A percentile compares a stretch with the other conserved stretches of the same genome.
These are phyloP conservation scores for Talaromyces pinophilus DNA, from an alignment of 2,329 filamentous ascomycete genomes.

Conservation along the genomic window DNA sequence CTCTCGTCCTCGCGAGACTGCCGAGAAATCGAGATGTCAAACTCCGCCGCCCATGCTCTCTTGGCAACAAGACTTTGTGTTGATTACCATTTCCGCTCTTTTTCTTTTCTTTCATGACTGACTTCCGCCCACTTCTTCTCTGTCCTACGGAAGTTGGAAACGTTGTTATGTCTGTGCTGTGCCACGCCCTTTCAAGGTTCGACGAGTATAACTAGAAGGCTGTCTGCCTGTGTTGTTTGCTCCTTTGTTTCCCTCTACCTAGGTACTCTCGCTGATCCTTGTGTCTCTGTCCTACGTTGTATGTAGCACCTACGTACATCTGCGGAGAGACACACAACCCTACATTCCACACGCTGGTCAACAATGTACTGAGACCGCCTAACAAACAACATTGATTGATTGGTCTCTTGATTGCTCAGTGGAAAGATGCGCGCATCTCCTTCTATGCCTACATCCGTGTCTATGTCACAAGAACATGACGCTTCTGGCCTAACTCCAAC, in stretches of 20 bases:
- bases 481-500: constrained; percentile 1
- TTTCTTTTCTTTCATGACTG: background rate
- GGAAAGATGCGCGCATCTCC: background rate
- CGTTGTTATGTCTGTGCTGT: constrained; percentile 5
- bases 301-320: background rate
- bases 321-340: constrained; percentile 4
- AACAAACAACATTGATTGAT: constrained; percentile 2
- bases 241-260: background rate
- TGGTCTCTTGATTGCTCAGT: background rate
- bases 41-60: constrained; percentile 15
- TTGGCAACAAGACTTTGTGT: constrained; percentile 9
- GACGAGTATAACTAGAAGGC: constrained; percentile 13
- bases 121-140: background rate
- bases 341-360: constrained; percentile 14
- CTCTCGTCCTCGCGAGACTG: constrained; percentile 8
- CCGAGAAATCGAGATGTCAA: constrained; percentile 11
- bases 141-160: background rate
- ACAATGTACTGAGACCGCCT: constrained; percentile 13
- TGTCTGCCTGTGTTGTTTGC: background rate
- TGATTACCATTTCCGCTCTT: constrained; percentile 8
- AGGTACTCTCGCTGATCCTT: background rate
- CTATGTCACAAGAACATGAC: constrained; percentile 15
- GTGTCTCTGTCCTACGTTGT: constrained; percentile 1
- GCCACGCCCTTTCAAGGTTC: background rate
- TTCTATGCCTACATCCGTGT: background rate